Evolutionary conservation across 1,139 yeast genomes (phyloP).

Genomic region (Pichia inconspicua): DNA sequence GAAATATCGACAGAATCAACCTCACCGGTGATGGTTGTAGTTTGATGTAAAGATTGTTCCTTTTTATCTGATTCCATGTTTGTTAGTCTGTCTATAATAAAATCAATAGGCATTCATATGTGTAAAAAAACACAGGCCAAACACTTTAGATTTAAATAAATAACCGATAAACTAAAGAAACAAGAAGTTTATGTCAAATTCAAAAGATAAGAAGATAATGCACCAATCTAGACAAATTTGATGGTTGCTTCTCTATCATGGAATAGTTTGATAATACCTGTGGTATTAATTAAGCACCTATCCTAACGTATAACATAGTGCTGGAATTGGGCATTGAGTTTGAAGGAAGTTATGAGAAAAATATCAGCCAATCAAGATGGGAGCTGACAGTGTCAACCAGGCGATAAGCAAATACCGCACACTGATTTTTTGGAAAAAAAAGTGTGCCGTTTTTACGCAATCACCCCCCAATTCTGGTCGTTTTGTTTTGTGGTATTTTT

Average conservation of each 20-base stretch:
- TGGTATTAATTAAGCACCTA: neutral
- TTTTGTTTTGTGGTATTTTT: neutral
- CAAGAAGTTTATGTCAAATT: no score
- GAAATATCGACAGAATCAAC: neutral
- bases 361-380: neutral
- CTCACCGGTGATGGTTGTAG: conserved; percentile 41
- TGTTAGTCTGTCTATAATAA: neutral
- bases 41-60: conserved; percentile 45
- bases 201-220: neutral
- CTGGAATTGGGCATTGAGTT: neutral
- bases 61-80: neutral
- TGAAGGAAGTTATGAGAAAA: neutral
- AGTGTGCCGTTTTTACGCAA: neutral
- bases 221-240: no score
- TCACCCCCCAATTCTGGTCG: no score
- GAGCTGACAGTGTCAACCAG: neutral
- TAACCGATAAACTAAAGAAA: no score
- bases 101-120: neutral
- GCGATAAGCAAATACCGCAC: conserved; percentile 1
- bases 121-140: neutral
- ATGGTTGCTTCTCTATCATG: neutral
- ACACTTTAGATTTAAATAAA: no score
- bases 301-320: neutral
- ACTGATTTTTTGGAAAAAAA: neutral
- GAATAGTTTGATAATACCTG: neutral